phyloP scores from a whole-genome alignment of 345 rosid genomes.

The Cardamine chenopodiifolia region DNA sequence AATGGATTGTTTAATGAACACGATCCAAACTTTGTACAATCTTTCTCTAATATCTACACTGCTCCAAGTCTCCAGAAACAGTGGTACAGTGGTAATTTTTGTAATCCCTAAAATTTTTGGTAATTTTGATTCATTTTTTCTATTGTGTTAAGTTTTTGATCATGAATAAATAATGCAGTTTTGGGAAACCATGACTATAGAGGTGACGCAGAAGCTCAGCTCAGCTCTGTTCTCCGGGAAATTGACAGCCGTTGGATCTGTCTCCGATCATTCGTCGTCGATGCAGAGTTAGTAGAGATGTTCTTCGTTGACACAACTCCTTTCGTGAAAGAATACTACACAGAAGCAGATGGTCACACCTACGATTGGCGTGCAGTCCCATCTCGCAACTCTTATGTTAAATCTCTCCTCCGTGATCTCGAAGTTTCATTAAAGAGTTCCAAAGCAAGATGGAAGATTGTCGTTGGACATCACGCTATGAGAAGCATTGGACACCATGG shows the following conservation, averaged over 20 bases:
- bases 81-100: constrained; percentile 69
- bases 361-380: constrained; percentile 73
- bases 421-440: constrained; percentile 50
- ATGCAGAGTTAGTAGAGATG: constrained; percentile 62
- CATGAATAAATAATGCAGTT: constrained; percentile 40
- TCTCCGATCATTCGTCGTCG: constrained; percentile 62
- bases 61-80: constrained; percentile 72
- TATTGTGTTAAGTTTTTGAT: background rate
- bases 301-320: constrained; percentile 83
- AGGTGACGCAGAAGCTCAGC: constrained; percentile 68
- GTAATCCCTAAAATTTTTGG: too few relatives aligned
- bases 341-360: constrained; percentile 46
- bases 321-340: constrained; percentile 64
- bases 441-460: constrained; percentile 71
- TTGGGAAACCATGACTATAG: constrained; percentile 84
- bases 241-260: constrained; percentile 77
- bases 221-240: constrained; percentile 55
- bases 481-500: constrained; percentile 77
- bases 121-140: background rate
- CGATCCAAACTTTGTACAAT: constrained; percentile 62
- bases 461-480: constrained; percentile 75
- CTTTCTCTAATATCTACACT: constrained; percentile 67
- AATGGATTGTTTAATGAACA: constrained; percentile 57
- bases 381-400: constrained; percentile 54
- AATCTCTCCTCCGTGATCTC: constrained; percentile 50